Conservation (phyloP, 768 basidiomycete species). For the Mycena indigotica region DNA sequence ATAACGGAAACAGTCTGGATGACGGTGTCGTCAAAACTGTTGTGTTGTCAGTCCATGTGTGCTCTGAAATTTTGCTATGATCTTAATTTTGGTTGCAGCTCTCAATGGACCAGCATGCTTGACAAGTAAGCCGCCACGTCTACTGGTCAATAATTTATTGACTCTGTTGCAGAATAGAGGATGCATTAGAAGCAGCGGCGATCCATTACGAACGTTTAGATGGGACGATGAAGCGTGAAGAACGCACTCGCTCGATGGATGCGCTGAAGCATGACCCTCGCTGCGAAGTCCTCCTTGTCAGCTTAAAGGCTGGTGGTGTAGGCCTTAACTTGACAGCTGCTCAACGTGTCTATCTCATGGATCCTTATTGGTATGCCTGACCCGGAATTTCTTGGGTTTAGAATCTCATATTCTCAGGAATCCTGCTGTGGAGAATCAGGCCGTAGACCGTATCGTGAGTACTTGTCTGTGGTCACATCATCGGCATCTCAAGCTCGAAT, state of each 20-base stretch:
- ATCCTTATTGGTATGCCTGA: slow-evolving; percentile 82
- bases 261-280: slow-evolving; percentile 85
- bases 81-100: slow-evolving; percentile 50
- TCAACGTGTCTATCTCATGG: slow-evolving; percentile 92
- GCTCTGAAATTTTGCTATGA: slow-evolving; percentile 10
- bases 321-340: slow-evolving; percentile 95
- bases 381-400: slow-evolving; percentile 7
- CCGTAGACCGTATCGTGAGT: slow-evolving; percentile 94
- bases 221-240: slow-evolving; percentile 97
- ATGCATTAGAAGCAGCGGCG: slow-evolving; percentile 77
- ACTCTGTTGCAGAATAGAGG: slow-evolving; percentile 65
- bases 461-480: background rate
- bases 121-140: slow-evolving; percentile 81
- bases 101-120: slow-evolving; percentile 94
- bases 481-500: slow-evolving; percentile 11
- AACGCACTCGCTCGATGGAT: slow-evolving; percentile 90
- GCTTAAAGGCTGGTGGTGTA: slow-evolving; percentile 95
- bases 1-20: slow-evolving; percentile 68
- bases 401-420: slow-evolving; percentile 59
- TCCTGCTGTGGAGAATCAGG: slow-evolving; percentile 96
- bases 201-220: slow-evolving; percentile 93
- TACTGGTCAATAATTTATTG: slow-evolving; percentile 7
- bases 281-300: slow-evolving; percentile 94
- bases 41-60: slow-evolving; percentile 79
- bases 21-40: slow-evolving; percentile 84